Evolutionary conservation across 768 basidiomycete species (phyloP).

Genomic region (Mycena vitilis): DNA sequence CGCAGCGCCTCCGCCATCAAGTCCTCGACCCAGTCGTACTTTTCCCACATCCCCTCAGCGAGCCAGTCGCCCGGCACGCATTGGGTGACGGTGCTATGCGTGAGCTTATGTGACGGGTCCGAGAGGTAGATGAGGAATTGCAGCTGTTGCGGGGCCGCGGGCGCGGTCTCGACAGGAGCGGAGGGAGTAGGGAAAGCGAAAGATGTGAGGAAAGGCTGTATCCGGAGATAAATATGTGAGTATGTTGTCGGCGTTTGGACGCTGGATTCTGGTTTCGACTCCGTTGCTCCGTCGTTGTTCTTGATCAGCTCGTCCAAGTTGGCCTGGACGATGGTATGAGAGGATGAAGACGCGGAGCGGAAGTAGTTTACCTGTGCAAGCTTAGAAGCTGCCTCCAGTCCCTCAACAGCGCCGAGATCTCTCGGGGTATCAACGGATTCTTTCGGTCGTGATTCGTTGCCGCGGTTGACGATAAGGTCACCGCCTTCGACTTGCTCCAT

Average conservation of each 20-base stretch:
- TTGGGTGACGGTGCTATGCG: constrained; percentile 85
- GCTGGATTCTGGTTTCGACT: constrained; percentile 44
- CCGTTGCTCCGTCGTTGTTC: constrained; percentile 58
- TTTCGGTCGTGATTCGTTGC: constrained; percentile 80
- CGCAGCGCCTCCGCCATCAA: constrained; percentile 87
- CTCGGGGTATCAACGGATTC: constrained; percentile 62
- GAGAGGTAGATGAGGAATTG: constrained; percentile 78
- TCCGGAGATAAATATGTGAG: constrained; percentile 91
- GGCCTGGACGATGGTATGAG: constrained; percentile 58
- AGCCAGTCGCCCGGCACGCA: constrained; percentile 88
- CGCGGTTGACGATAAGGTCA: constrained; percentile 88
- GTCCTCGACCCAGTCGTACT: constrained; percentile 97
- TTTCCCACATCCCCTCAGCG: constrained; percentile 78
- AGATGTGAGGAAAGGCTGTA: constrained; percentile 85
- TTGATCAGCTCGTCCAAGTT: constrained; percentile 82
- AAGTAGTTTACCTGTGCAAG: constrained; percentile 74
- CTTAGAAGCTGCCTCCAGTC: constrained; percentile 86
- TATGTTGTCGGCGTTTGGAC: constrained; percentile 74
- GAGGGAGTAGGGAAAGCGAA: constrained; percentile 55
- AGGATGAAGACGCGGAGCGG: constrained; percentile 3
- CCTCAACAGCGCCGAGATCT: constrained; percentile 86
- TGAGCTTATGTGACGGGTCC: constrained; percentile 85
- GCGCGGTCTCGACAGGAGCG: constrained; percentile 41
- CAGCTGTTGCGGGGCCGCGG: constrained; percentile 61
- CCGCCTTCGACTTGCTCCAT: constrained; percentile 96